Evolutionary conservation across 805 yeast species (phyloP).

Genomic region (Suhomyces tanzawaensis): DNA sequence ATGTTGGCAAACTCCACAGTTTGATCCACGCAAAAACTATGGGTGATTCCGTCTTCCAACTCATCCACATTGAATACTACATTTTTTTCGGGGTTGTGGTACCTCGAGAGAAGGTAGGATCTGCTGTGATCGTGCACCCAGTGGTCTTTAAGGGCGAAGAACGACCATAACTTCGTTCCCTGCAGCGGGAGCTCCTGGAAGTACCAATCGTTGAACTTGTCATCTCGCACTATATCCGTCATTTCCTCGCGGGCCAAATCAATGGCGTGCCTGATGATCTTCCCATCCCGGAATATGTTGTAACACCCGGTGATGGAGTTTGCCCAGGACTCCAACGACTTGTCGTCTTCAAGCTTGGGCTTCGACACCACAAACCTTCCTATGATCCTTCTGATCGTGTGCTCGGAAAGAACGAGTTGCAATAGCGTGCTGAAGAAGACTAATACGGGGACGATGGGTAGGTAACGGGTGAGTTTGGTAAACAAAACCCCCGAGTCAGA

Average conservation of each 20-base stretch:
- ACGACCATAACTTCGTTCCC: slow-evolving; percentile 46
- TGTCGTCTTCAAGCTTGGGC: slow-evolving; percentile 17
- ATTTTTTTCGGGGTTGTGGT: slow-evolving; percentile 27
- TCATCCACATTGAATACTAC: slow-evolving; percentile 33
- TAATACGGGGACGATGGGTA: slow-evolving; percentile 39
- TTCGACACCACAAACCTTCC: slow-evolving; percentile 22
- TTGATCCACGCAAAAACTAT: slow-evolving; percentile 60
- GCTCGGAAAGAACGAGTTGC: slow-evolving; percentile 29
- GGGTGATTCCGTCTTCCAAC: slow-evolving; percentile 42
- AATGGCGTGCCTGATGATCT: slow-evolving; percentile 53
- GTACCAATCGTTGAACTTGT: slow-evolving; percentile 49
- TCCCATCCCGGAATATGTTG: slow-evolving; percentile 39
- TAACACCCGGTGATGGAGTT: slow-evolving; percentile 43
- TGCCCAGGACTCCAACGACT: slow-evolving; percentile 27
- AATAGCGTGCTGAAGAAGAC: slow-evolving; percentile 24
- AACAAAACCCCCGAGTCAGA: slow-evolving; percentile 35
- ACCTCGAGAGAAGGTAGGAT: slow-evolving; percentile 37
- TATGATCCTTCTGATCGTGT: slow-evolving; percentile 21
- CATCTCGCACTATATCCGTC: slow-evolving; percentile 47
- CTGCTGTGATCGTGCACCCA: slow-evolving; percentile 62
- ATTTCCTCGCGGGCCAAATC: slow-evolving; percentile 62
- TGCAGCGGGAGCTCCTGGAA: slow-evolving; percentile 27
- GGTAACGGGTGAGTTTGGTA: slow-evolving; percentile 21
- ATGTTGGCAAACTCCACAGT: slow-evolving; percentile 50
- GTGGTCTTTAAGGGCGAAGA: slow-evolving; percentile 58